A percentile compares a stretch with the other conserved stretches of the same genome.
These are phyloP conservation scores for Trichopus zeylanicus DNA, from an alignment of 116 monocot genomes.

Conservation along the genomic window DNA sequence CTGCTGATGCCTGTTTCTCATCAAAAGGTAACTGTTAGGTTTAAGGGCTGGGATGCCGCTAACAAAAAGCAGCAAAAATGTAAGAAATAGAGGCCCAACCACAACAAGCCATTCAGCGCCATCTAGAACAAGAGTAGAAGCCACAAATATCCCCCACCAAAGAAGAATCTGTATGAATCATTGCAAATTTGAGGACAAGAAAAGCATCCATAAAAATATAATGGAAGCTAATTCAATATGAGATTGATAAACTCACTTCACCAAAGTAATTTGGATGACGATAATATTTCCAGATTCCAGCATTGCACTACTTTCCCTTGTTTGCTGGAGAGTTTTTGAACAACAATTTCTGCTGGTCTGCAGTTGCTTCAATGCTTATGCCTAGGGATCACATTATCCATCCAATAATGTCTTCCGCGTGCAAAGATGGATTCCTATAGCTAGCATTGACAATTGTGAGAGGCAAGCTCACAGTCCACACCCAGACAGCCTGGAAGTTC, in stretches of 20 bases:
- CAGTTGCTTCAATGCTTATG: slow-evolving; percentile 50
- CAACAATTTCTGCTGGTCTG: slow-evolving; percentile 80
- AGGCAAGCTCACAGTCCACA: slow-evolving; percentile 93
- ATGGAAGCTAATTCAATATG: neutral
- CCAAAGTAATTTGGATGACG: slow-evolving; percentile 99
- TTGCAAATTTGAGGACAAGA: neutral
- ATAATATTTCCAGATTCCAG: slow-evolving; percentile 80
- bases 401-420: slow-evolving; percentile 77
- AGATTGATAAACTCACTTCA: slow-evolving; percentile 45
- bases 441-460: slow-evolving; percentile 82
- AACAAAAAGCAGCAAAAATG: slow-evolving; percentile 76
- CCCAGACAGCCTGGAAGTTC: slow-evolving; percentile 96
- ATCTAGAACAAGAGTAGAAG: slow-evolving; percentile 68
- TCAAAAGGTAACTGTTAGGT: neutral
- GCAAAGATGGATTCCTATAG: slow-evolving; percentile 47
- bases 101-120: slow-evolving; percentile 81
- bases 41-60: slow-evolving; percentile 66
- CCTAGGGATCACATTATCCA: slow-evolving; percentile 89
- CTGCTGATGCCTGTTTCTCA: slow-evolving; percentile 56
- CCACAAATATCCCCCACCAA: slow-evolving; percentile 97
- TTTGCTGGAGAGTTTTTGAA: slow-evolving; percentile 78
- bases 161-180: slow-evolving; percentile 53
- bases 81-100: slow-evolving; percentile 69
- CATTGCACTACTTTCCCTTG: slow-evolving; percentile 76
- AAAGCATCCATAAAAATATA: neutral